Conservation (phyloP, 2,329 filamentous ascomycete species). For the Calonectria hongkongensis region DNA sequence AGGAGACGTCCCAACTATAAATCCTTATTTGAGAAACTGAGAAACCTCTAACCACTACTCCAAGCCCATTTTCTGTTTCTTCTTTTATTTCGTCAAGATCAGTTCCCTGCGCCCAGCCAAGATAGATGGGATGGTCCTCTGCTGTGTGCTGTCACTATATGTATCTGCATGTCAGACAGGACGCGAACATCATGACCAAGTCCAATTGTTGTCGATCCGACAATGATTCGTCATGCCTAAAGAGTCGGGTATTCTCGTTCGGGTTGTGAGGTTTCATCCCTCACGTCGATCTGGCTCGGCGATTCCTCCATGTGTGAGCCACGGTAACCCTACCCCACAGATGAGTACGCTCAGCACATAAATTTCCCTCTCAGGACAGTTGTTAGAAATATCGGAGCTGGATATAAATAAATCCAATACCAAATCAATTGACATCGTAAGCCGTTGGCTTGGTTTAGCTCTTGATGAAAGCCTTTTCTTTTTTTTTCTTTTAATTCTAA, state of each 20-base stretch:
- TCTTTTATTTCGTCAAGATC: neutral
- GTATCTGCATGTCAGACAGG: neutral
- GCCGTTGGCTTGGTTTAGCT: too few relatives aligned
- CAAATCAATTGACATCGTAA: too few relatives aligned
- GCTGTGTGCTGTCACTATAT: neutral
- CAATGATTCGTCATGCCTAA: neutral
- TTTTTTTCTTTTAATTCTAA: too few relatives aligned
- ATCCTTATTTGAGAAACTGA: neutral
- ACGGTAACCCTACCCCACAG: neutral
- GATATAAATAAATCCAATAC: too few relatives aligned
- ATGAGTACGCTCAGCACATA: too few relatives aligned
- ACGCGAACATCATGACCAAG: neutral
- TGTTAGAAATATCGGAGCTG: too few relatives aligned
- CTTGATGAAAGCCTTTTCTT: too few relatives aligned
- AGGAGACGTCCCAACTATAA: neutral
- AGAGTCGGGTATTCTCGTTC: neutral
- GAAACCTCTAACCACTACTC: neutral
- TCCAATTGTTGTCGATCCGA: neutral
- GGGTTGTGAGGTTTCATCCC: neutral
- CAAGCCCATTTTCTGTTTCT: neutral
- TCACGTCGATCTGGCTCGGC: neutral
- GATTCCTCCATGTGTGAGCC: neutral
- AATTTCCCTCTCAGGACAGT: too few relatives aligned
- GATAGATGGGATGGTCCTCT: neutral
- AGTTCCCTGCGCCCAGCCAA: neutral